Conservation (phyloP, 305 asterid genomes). For the Fraxinus velutina region DNA sequence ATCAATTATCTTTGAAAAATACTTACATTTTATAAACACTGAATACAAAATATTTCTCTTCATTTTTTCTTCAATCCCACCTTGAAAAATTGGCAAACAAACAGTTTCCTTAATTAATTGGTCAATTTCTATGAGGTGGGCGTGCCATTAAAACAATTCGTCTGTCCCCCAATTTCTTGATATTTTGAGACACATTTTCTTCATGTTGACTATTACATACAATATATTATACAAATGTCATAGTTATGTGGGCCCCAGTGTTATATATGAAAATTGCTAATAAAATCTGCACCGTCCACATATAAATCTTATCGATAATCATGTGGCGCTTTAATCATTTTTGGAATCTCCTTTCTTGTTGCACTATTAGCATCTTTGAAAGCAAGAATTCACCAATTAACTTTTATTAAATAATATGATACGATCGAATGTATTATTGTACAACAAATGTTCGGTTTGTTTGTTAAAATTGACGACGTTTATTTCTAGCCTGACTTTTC, state of each 20-base stretch:
- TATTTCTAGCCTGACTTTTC: neutral
- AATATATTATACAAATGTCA: neutral
- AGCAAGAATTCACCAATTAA: neutral
- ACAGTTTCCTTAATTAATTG: neutral
- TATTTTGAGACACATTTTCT: neutral
- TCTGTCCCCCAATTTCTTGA: neutral
- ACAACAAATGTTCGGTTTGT: neutral
- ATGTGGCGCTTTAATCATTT: neutral
- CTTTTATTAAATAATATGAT: neutral
- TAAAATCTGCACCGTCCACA: neutral
- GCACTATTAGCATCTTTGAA: neutral
- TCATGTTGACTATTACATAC: neutral
- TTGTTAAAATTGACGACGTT: neutral
- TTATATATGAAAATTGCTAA: neutral
- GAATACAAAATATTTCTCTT: neutral
- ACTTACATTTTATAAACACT: neutral
- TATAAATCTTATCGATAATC: neutral
- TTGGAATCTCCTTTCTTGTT: neutral
- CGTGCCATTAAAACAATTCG: neutral
- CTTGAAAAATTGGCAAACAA: neutral
- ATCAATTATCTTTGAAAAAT: neutral
- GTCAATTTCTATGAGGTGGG: neutral
- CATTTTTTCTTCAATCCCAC: neutral
- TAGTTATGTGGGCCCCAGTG: neutral
- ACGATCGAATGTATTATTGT: neutral